These are phyloP conservation scores for Aspergillus tubingensis DNA, from an alignment of 2,329 filamentous ascomycete species.

Conservation along the genomic window DNA sequence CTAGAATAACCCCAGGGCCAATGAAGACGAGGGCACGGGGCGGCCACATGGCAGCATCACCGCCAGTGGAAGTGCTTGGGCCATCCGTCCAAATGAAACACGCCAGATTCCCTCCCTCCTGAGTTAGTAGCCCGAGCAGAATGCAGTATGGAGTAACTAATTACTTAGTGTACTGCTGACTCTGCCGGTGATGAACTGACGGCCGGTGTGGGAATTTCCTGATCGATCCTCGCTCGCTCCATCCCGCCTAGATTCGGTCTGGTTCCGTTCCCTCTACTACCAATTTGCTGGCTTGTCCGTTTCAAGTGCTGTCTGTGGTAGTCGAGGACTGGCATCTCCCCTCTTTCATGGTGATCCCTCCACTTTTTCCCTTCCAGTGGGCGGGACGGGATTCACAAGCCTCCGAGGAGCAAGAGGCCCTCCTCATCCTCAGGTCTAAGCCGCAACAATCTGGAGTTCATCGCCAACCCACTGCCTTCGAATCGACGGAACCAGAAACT, in stretches of 20 bases:
- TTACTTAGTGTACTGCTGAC: background rate
- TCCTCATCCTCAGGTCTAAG: conserved; percentile 5
- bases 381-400: conserved; percentile 10
- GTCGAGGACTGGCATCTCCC: background rate
- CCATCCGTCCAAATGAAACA: conserved; percentile 8
- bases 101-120: background rate
- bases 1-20: background rate
- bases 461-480: background rate
- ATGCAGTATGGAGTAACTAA: too few species aligned
- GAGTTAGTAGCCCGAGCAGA: too few species aligned
- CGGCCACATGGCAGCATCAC: conserved; percentile 19
- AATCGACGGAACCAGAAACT: conserved; percentile 1
- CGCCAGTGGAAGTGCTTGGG: conserved; percentile 12
- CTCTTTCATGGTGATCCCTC: background rate
- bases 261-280: too few species aligned
- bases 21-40: conserved; percentile 7
- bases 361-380: background rate
- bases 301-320: too few species aligned
- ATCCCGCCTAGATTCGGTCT: too few species aligned
- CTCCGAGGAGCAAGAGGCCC: background rate
- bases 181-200: conserved; percentile 2
- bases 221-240: too few species aligned
- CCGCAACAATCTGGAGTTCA: conserved; percentile 4
- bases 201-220: background rate
- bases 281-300: too few species aligned